These are phyloP conservation scores for Monosporascus sp. DNA, from an alignment of 2,329 filamentous ascomycete species.

Conservation along the genomic window DNA sequence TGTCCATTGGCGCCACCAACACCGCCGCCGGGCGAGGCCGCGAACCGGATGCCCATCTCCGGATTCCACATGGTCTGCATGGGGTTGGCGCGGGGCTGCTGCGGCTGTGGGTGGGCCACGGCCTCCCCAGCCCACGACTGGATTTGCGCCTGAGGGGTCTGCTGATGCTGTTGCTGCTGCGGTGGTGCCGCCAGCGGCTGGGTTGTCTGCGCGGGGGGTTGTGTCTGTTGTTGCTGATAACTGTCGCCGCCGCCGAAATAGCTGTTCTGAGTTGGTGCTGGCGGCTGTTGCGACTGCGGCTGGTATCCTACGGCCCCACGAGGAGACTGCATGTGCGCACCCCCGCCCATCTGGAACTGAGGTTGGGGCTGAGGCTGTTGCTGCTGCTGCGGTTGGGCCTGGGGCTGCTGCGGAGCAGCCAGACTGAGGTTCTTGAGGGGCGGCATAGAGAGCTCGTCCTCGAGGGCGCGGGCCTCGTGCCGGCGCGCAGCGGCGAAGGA, in stretches of 20 bases:
- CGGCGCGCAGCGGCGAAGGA: slow-evolving; percentile 76
- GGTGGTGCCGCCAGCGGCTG: slow-evolving; percentile 17
- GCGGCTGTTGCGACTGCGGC: slow-evolving; percentile 19
- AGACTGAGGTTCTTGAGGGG: slow-evolving; percentile 23
- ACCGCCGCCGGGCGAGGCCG: slow-evolving; percentile 31
- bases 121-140: slow-evolving; percentile 51
- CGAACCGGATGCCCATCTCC: slow-evolving; percentile 76
- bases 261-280: slow-evolving; percentile 32
- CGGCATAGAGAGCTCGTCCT: slow-evolving; percentile 29
- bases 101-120: slow-evolving; percentile 43
- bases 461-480: slow-evolving; percentile 69
- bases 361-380: slow-evolving; percentile 1
- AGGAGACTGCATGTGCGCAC: neutral
- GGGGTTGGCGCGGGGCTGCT: slow-evolving; percentile 31
- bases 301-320: slow-evolving; percentile 3
- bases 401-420: slow-evolving; percentile 6
- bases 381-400: slow-evolving; percentile 3
- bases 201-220: neutral
- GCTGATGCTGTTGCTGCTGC: slow-evolving; percentile 18
- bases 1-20: slow-evolving; percentile 4
- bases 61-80: slow-evolving; percentile 67
- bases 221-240: slow-evolving; percentile 20
- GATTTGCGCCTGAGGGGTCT: slow-evolving; percentile 38
- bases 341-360: no score
- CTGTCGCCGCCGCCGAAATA: slow-evolving; percentile 14